Evolutionary conservation across 2,329 filamentous ascomycete species (phyloP), one percentile per base, ranked within the genome.

Genomic region (Grosmannia serpens): DNA sequence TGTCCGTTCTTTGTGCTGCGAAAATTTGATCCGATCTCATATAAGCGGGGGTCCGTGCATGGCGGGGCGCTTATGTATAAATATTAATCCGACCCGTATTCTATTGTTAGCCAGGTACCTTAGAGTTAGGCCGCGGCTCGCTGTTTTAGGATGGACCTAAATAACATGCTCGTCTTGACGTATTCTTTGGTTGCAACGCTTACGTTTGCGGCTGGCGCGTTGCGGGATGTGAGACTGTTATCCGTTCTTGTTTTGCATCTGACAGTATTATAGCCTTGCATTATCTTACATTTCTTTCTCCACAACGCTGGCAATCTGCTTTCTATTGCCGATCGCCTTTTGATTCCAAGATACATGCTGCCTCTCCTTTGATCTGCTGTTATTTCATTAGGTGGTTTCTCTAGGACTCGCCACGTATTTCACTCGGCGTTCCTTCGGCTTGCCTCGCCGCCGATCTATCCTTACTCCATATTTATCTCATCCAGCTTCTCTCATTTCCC

Each of bases 1-100:
- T 31, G 47, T 50, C 15, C 46, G 9, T 20, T 17, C 20, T 44
- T 1, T 26, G 26, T 13, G 27, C 15, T 41, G 38, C 38, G 24
- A 55, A 55, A 55, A 13, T 55, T 55, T 55, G 53, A 46, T 55
- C 53, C 6, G 9, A 53, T 33, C 50, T 53, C 20, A 33, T 55
- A 27, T 22, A 9, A 22, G 24, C 13, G 53, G n/a, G 53, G 53
- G 38, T 17, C 53, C 35, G 53, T 55, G 35, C 38, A 55, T 31
- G 20, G 35, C 38, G 53, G 24, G 53, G 53, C 24, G 11, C 2
- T 27, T 22, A 10, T 13, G 53, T 2, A n/a, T 22, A 47, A 55
- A n/a, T 54, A 10, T 46, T 55, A 22, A 47, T 46, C 53, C 38
- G 22, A 13, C 26, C 53, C 53, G 38, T n/a, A 20, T 15, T 0